Percentiles rank a stretch among this genome's conserved stretches.
Evolutionary conservation across 768 basidiomycete genomes (phyloP).

Genomic region (Naematelia aurantialba): DNA sequence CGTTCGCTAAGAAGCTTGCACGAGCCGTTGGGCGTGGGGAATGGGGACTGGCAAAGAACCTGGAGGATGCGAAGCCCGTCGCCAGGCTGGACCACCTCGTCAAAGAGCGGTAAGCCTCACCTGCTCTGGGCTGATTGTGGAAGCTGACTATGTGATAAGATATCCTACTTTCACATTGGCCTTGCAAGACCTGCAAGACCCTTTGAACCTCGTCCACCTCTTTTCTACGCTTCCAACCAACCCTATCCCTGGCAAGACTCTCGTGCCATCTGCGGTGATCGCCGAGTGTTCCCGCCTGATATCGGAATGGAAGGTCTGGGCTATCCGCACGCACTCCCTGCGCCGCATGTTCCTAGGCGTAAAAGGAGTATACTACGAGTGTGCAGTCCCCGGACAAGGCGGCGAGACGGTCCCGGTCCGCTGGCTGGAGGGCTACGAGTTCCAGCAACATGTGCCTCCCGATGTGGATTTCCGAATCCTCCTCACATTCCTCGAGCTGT

Average conservation of each 20-base stretch:
- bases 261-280: slow-evolving; percentile 71
- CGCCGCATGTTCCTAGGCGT: slow-evolving; percentile 92
- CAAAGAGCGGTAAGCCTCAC: slow-evolving; percentile 77
- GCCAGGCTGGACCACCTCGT: slow-evolving; percentile 93
- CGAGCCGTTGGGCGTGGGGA: slow-evolving; percentile 88
- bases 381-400: slow-evolving; percentile 66
- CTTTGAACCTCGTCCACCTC: slow-evolving; percentile 87
- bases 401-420: slow-evolving; percentile 73
- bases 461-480: slow-evolving; percentile 98
- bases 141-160: slow-evolving; percentile 53
- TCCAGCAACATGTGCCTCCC: slow-evolving; percentile 88
- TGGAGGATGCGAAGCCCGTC: slow-evolving; percentile 88
- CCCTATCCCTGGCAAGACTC: slow-evolving; percentile 53
- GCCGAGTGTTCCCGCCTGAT: slow-evolving; percentile 86
- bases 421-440: slow-evolving; percentile 96
- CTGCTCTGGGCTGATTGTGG: neutral
- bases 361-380: slow-evolving; percentile 97
- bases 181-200: slow-evolving; percentile 92
- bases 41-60: slow-evolving; percentile 88
- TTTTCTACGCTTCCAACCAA: slow-evolving; percentile 90
- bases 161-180: slow-evolving; percentile 97
- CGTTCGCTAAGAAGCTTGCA: slow-evolving; percentile 94
- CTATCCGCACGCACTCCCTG: slow-evolving; percentile 78
- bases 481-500: slow-evolving; percentile 95
- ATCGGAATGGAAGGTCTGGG: slow-evolving; percentile 81